These are phyloP conservation scores for Phytophthora fragariae DNA, from an alignment of 352 stramenopile genomes.

Conservation along the genomic window DNA sequence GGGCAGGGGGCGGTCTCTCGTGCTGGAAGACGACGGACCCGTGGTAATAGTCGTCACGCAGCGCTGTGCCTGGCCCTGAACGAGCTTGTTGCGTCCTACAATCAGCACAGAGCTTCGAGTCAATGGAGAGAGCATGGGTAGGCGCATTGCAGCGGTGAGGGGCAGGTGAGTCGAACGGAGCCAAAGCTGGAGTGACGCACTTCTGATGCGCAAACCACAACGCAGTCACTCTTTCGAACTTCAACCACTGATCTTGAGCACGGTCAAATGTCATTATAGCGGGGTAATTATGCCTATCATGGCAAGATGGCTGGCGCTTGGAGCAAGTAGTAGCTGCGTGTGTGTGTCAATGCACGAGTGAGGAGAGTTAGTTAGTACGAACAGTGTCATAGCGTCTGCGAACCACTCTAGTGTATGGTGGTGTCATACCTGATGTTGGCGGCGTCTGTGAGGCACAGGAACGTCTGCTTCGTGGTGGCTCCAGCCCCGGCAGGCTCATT, in stretches of 20 bases:
- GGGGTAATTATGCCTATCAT: slow-evolving; percentile 17
- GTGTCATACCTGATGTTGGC: slow-evolving; percentile 57
- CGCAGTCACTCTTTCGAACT: slow-evolving; percentile 34
- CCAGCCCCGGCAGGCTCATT: slow-evolving; percentile 18
- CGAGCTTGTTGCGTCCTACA: slow-evolving; percentile 12
- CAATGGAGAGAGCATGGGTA: slow-evolving; percentile 8
- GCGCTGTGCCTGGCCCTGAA: slow-evolving; percentile 17
- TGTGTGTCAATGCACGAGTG: not conserved
- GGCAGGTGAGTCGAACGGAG: slow-evolving; percentile 4
- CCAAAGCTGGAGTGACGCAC: slow-evolving; percentile 28
- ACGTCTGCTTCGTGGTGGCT: slow-evolving; percentile 32
- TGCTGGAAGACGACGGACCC: slow-evolving; percentile 16
- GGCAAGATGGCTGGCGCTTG: slow-evolving; percentile 33
- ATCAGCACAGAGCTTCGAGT: slow-evolving; percentile 14
- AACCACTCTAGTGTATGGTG: not conserved
- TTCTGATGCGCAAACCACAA: slow-evolving; percentile 31
- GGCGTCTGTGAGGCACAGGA: slow-evolving; percentile 56
- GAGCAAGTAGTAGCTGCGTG: slow-evolving; percentile 57
- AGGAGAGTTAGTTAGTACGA: slow-evolving; percentile 4
- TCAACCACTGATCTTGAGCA: slow-evolving; percentile 29
- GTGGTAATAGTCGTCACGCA: slow-evolving; percentile 50
- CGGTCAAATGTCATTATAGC: slow-evolving; percentile 15
- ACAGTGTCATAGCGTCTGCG: no score
- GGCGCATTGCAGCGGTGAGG: slow-evolving; percentile 8
- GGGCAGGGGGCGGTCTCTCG: slow-evolving; percentile 45